phyloP scores from a whole-genome alignment of 805 yeast species.

The Starmera quercuum region DNA sequence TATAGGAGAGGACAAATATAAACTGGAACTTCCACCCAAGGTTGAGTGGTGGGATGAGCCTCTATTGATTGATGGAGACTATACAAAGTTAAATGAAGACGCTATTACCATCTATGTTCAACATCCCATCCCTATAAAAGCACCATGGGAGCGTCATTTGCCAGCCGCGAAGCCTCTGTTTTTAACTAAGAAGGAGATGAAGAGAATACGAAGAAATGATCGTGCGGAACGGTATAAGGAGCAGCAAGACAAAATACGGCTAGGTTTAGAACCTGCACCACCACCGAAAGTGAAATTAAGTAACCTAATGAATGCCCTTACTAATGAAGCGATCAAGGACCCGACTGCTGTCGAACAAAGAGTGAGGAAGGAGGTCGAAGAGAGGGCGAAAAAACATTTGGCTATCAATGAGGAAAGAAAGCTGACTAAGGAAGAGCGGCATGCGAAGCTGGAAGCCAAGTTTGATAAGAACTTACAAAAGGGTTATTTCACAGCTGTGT shows the following conservation, averaged over 20 bases:
- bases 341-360: constrained; percentile 79
- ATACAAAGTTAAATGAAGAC: constrained; percentile 30
- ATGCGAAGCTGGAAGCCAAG: constrained; percentile 39
- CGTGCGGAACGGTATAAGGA: constrained; percentile 59
- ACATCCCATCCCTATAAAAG: constrained; percentile 65
- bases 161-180: constrained; percentile 39
- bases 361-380: constrained; percentile 62
- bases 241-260: constrained; percentile 64
- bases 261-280: constrained; percentile 84
- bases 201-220: constrained; percentile 62
- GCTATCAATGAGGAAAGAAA: constrained; percentile 54
- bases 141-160: constrained; percentile 47
- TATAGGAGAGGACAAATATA: constrained; percentile 50
- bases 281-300: constrained; percentile 80
- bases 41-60: constrained; percentile 90
- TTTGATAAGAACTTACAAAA: constrained; percentile 39
- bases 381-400: constrained; percentile 52
- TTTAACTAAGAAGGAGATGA: constrained; percentile 71
- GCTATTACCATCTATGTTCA: constrained; percentile 64
- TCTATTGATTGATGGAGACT: constrained; percentile 32
- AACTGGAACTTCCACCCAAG: constrained; percentile 44
- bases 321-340: constrained; percentile 79
- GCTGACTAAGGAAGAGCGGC: constrained; percentile 48
- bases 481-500: constrained; percentile 55
- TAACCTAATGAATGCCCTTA: constrained; percentile 79